These are phyloP conservation scores for Tuber melanosporum DNA, from an alignment of 495 filamentous ascomycete species.

Conservation along the genomic window DNA sequence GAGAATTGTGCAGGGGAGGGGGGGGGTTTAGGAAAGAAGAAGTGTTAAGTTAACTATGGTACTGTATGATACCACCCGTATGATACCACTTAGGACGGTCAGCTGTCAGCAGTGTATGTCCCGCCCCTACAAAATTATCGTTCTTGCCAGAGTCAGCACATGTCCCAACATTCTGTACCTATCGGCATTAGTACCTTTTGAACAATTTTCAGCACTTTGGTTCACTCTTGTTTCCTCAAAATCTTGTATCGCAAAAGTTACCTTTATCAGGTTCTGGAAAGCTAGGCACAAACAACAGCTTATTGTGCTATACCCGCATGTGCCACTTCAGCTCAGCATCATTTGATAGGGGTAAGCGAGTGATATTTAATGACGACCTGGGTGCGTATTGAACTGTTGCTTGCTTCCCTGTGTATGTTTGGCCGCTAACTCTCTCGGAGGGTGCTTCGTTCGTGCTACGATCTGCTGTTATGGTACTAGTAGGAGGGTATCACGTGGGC, in stretches of 20 bases:
- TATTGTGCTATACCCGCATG: background rate
- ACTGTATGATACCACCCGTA: no score
- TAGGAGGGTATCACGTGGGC: background rate
- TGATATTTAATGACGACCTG: background rate
- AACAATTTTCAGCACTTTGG: no score
- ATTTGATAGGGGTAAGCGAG: background rate
- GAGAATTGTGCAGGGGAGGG: background rate
- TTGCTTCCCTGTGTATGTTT: background rate
- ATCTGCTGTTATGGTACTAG: background rate
- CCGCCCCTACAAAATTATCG: no score
- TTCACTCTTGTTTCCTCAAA: no score
- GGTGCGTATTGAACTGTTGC: background rate
- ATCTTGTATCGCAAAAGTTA: no score
- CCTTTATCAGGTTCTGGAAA: no score
- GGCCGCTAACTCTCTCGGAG: background rate
- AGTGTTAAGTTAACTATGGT: background rate
- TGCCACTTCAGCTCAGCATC: background rate
- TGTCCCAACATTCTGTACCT: no score
- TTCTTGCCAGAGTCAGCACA: no score
- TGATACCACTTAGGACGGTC: no score
- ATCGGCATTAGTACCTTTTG: no score
- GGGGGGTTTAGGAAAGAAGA: background rate
- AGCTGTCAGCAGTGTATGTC: no score
- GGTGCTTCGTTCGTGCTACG: background rate
- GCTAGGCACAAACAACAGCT: background rate